These are phyloP conservation scores for Lachnum nothofagi DNA, from an alignment of 2,329 filamentous ascomycete genomes.

Conservation along the genomic window DNA sequence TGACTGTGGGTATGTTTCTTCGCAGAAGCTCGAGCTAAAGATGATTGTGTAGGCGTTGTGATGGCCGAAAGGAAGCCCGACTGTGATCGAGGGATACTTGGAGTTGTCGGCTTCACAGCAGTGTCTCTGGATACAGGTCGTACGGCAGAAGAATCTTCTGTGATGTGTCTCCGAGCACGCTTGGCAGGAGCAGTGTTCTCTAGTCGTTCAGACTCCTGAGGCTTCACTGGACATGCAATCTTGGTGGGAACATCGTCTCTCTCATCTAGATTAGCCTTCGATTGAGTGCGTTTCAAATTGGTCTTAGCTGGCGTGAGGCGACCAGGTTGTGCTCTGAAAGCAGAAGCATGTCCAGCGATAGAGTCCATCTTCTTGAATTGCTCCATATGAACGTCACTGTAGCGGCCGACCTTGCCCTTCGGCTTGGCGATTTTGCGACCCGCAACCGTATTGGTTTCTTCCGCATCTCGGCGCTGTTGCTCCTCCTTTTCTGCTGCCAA, in stretches of 20 bases:
- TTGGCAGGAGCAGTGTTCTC: constrained; percentile 51
- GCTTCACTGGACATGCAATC: constrained; percentile 10
- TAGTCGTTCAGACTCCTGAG: constrained; percentile 18
- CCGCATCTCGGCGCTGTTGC: constrained; percentile 44
- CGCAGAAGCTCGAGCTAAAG: constrained; percentile 56
- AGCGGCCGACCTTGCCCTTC: constrained; percentile 72
- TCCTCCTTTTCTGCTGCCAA: constrained; percentile 58
- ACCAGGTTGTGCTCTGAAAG: constrained; percentile 58
- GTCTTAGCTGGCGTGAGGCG: constrained; percentile 47
- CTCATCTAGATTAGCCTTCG: constrained; percentile 63
- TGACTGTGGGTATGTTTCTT: constrained; percentile 49
- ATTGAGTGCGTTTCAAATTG: constrained; percentile 46
- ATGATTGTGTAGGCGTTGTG: constrained; percentile 74
- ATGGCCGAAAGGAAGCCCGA: constrained; percentile 50
- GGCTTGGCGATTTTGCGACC: constrained; percentile 72
- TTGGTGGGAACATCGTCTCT: constrained; percentile 43
- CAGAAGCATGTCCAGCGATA: constrained; percentile 79
- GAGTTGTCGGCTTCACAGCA: constrained; percentile 39
- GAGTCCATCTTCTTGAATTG: constrained; percentile 98
- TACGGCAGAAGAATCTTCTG: constrained; percentile 64
- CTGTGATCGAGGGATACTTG: constrained; percentile 41
- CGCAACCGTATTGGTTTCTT: constrained; percentile 38
- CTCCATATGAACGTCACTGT: constrained; percentile 78
- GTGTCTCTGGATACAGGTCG: constrained; percentile 53
- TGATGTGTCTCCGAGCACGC: constrained; percentile 61